Conservation (phyloP, 73 alveolate genomes). For the Paramecium pentaurelia region DNA sequence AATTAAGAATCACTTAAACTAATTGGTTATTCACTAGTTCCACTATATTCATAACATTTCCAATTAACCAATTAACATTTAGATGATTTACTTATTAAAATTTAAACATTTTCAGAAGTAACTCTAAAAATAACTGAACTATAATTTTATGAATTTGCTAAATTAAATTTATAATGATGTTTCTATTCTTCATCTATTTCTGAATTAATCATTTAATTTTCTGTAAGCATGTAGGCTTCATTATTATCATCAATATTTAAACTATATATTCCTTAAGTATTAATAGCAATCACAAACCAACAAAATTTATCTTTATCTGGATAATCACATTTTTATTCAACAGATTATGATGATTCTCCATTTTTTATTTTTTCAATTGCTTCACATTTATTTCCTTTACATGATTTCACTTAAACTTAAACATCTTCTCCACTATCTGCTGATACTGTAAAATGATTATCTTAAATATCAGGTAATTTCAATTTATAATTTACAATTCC, state of each 20-base stretch:
- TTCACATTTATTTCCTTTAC: neutral
- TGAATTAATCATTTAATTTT: neutral
- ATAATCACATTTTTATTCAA: neutral
- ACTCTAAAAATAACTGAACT: neutral
- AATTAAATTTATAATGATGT: neutral
- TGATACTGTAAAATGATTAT: neutral
- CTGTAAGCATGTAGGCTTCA: neutral
- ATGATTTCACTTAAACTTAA: neutral
- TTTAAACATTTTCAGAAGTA: neutral
- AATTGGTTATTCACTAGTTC: neutral
- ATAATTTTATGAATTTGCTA: neutral
- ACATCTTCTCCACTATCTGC: neutral
- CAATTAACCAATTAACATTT: conserved; percentile 9
- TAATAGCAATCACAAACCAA: neutral
- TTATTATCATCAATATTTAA: neutral
- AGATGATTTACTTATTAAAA: neutral
- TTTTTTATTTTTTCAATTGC: neutral
- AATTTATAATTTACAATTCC: neutral
- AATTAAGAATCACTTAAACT: neutral
- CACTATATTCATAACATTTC: neutral
- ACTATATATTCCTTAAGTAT: neutral
- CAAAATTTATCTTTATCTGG: neutral
- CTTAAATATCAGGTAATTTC: neutral
- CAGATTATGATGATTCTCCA: neutral
- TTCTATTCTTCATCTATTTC: conserved; percentile 3